phyloP scores from a whole-genome alignment of 352 stramenopile species.

The Globisporangium middletonii region DNA sequence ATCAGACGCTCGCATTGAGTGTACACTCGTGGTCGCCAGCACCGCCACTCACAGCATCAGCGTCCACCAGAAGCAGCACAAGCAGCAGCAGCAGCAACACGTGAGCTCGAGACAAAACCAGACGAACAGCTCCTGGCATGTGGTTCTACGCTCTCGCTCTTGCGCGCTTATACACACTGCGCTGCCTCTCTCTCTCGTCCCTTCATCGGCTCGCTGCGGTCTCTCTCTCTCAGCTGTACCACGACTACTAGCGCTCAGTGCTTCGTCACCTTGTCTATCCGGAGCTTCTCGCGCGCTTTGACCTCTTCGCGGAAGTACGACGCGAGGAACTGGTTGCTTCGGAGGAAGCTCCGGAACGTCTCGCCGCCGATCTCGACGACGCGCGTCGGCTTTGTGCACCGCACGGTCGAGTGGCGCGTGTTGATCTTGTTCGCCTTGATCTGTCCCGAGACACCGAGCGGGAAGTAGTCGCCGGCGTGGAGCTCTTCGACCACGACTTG shows the following conservation, averaged over 20 bases:
- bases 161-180: background rate
- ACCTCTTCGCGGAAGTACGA: slow-evolving; percentile 75
- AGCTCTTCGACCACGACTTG: slow-evolving; percentile 70
- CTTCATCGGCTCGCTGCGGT: background rate
- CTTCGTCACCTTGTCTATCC: slow-evolving; percentile 44
- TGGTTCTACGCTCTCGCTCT: background rate
- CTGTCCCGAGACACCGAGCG: slow-evolving; percentile 65
- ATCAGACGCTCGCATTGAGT: slow-evolving; percentile 22
- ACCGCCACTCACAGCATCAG: no score
- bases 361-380: slow-evolving; percentile 79
- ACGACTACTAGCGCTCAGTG: slow-evolving; percentile 4
- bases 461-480: slow-evolving; percentile 71
- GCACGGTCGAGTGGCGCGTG: slow-evolving; percentile 66
- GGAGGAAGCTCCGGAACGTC: slow-evolving; percentile 78
- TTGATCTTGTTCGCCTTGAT: slow-evolving; percentile 59
- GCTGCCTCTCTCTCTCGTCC: background rate
- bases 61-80: background rate
- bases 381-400: slow-evolving; percentile 55
- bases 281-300: slow-evolving; percentile 53
- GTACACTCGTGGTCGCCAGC: background rate
- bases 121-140: no score
- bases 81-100: background rate
- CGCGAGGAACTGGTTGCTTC: slow-evolving; percentile 78
- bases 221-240: background rate
- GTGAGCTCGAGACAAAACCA: background rate